Evolutionary conservation across 1,139 yeast species (phyloP), one percentile per base, ranked within the genome.

Genomic region (Yamadazyma spencermartinsiae): DNA sequence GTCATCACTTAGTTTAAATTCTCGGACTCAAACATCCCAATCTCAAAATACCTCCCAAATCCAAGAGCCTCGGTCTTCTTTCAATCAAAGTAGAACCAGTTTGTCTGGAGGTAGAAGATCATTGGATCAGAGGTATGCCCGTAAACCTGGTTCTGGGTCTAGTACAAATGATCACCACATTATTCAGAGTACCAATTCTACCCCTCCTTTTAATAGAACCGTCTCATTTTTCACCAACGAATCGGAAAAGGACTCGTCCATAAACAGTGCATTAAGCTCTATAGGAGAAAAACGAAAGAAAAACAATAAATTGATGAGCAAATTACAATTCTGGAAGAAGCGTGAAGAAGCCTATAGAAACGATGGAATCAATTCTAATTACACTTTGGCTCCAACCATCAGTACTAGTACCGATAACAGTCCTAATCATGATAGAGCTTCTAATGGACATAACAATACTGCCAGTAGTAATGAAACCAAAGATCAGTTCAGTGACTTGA

Each of bases 271-370:
- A 9, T 26, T 42, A 4, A 39, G 37, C 17, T 32, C 37, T 34
- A 39, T 37, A 39, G 45, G 38, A 41, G 48, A 44, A 38, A 54
- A 46, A 45, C 51, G 49, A 40, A 45, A 40, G 12, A 55, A 50
- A 37, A 57, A 60, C 33, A 54, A 51, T 11, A 62, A 58, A 35
- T 46, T 72, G 15, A 48, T 69, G 19, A 60, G 58, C 36, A 68
- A 60, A 43, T 56, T 72, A 16, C 73, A 65, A 50, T 72, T 72
- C 51, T 72, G 77, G 77, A 72, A 66, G 39, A 59, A 54, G 33
- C 33, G 33, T 4, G 49, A 38, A 24, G 42, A 39, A 18, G 47
- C 39, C 4, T 29, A 27, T 20, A 15, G n/a, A 8, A 7, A 4
- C 9, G 28, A 15, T 6, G 23, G 31, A 16, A 31, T 17, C 25